A percentile compares a stretch with the other conserved stretches of the same genome.
Evolutionary conservation across 805 yeast species (phyloP).

Genomic region (Lachancea kluyveri): DNA sequence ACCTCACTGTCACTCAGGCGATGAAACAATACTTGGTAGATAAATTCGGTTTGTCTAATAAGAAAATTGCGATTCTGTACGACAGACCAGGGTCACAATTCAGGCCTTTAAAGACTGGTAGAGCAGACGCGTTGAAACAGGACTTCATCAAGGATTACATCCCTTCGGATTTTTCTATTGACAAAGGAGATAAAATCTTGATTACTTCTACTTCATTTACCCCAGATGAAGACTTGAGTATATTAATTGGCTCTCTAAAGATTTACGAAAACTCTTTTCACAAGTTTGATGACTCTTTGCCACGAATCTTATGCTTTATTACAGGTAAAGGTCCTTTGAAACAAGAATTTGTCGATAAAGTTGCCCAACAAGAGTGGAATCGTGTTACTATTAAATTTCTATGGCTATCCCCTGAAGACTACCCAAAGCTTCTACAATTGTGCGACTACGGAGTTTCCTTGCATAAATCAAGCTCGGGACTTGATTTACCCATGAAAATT

Average conservation of each 20-base stretch:
- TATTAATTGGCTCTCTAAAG: constrained; percentile 63
- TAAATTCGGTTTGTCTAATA: constrained; percentile 46
- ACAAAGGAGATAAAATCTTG: constrained; percentile 50
- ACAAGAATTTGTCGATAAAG: constrained; percentile 41
- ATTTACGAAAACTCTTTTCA: constrained; percentile 41
- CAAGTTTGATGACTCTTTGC: constrained; percentile 27
- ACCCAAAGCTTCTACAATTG: constrained; percentile 64
- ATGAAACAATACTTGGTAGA: constrained; percentile 57
- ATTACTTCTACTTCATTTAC: constrained; percentile 92
- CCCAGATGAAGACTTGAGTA: constrained; percentile 82
- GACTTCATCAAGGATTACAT: constrained; percentile 33
- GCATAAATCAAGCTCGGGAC: constrained; percentile 87
- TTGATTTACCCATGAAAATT: constrained; percentile 95
- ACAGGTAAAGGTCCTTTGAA: constrained; percentile 95
- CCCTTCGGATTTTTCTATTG: constrained; percentile 29
- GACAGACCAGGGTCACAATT: constrained; percentile 81
- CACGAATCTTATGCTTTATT: constrained; percentile 62
- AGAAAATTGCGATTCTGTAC: constrained; percentile 59
- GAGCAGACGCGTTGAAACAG: constrained; percentile 12
- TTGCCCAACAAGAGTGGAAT: constrained; percentile 38
- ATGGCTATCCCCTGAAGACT: constrained; percentile 77
- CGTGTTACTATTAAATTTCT: constrained; percentile 53
- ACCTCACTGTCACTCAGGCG: constrained; percentile 73
- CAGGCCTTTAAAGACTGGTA: constrained; percentile 37
- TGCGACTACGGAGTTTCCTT: constrained; percentile 88